A percentile compares a stretch with the other conserved stretches of the same genome.
Evolutionary conservation across 1,139 yeast genomes (phyloP).

Genomic region (Debaryomycetaceae sp.): DNA sequence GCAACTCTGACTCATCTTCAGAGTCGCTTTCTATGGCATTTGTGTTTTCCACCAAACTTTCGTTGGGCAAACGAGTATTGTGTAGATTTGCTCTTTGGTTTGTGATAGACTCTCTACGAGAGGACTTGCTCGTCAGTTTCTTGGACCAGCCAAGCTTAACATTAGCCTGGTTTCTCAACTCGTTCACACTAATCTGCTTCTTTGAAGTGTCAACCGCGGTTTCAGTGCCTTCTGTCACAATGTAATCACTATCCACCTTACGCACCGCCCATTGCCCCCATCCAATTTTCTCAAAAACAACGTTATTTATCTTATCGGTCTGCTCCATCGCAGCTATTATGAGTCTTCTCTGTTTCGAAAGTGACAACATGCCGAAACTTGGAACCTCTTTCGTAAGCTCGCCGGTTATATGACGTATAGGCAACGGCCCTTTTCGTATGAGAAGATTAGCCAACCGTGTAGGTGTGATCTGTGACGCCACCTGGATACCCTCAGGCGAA

Average conservation of each 20-base stretch:
- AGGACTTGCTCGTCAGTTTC: conserved; percentile 13
- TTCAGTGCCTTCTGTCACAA: conserved; percentile 45
- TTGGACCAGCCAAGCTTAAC: conserved; percentile 46
- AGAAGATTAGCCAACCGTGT: conserved; percentile 69
- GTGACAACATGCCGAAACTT: conserved; percentile 74
- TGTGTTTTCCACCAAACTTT: conserved; percentile 15
- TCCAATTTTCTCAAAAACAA: conserved; percentile 87
- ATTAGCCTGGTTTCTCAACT: conserved; percentile 38
- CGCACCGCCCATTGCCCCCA: conserved; percentile 98
- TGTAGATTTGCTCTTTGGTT: conserved; percentile 44
- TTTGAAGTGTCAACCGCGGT: conserved; percentile 11
- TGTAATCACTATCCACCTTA: conserved; percentile 47
- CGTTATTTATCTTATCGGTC: conserved; percentile 53
- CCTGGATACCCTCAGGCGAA: conserved; percentile 84
- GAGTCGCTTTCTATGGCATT: conserved; percentile 42
- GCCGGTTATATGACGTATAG: conserved; percentile 84
- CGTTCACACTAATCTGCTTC: conserved; percentile 37
- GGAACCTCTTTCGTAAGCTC: conserved; percentile 74
- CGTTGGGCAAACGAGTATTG: conserved; percentile 44
- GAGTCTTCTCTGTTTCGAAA: conserved; percentile 84
- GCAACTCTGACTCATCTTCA: conserved; percentile 46
- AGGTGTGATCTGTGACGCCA: conserved; percentile 84
- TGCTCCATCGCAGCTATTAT: conserved; percentile 86
- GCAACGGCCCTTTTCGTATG: conserved; percentile 77
- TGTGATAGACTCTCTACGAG: conserved; percentile 56